A percentile compares a stretch with the other conserved stretches of the same genome.
These are phyloP conservation scores for Zymoseptoria pseudotritici DNA, from an alignment of 2,329 filamentous ascomycete species.

Conservation along the genomic window DNA sequence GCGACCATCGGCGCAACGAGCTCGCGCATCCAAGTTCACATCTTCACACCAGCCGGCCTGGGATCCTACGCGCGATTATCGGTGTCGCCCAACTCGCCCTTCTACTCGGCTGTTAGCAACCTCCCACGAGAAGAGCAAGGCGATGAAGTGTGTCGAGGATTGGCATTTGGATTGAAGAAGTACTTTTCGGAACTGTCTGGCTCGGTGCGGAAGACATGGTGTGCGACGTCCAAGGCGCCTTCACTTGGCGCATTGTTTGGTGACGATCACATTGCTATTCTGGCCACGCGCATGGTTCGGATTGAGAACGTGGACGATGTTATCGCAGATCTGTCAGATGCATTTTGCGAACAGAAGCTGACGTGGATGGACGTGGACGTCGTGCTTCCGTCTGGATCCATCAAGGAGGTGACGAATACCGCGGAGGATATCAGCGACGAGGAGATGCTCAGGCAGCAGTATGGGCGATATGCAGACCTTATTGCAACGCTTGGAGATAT, in stretches of 20 bases:
- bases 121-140: conserved; percentile 91
- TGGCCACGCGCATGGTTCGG: conserved; percentile 76
- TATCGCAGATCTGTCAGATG: conserved; percentile 63
- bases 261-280: conserved; percentile 85
- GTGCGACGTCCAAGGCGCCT: conserved; percentile 44
- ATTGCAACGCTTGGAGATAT: conserved; percentile 75
- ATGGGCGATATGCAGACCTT: conserved; percentile 68
- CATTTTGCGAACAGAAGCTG: conserved; percentile 72
- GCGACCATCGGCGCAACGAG: conserved; percentile 78
- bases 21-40: conserved; percentile 88
- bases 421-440: conserved; percentile 24
- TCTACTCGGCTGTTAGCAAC: conserved; percentile 83
- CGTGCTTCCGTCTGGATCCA: conserved; percentile 70
- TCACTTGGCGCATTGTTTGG: conserved; percentile 65
- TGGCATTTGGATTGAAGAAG: conserved; percentile 88
- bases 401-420: conserved; percentile 35
- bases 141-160: conserved; percentile 81
- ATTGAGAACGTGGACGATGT: conserved; percentile 70
- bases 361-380: conserved; percentile 84
- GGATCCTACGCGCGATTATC: conserved; percentile 86
- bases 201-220: conserved; percentile 64
- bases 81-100: conserved; percentile 82
- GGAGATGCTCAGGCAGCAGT: conserved; percentile 52
- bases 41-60: conserved; percentile 83
- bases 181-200: conserved; percentile 86